Percentiles rank a stretch among this genome's conserved stretches.
Evolutionary conservation across 805 yeast genomes (phyloP).

Genomic region (Citeromyces matritensis): DNA sequence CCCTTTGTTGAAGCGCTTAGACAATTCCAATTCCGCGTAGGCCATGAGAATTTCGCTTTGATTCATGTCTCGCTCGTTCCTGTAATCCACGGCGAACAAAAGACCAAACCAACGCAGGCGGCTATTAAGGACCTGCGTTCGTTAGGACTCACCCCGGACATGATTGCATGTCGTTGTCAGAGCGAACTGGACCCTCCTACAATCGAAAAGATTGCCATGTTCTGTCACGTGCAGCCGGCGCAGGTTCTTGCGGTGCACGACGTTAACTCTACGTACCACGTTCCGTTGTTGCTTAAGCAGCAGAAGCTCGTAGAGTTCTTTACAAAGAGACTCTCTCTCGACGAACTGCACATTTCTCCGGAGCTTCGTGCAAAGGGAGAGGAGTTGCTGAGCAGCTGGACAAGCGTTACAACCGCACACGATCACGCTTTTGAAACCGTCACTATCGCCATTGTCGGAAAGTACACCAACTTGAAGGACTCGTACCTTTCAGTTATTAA

Average conservation of each 20-base stretch:
- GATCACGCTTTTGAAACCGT: constrained; percentile 80
- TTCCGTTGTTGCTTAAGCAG: constrained; percentile 79
- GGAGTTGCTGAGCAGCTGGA: constrained; percentile 64
- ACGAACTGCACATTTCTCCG: constrained; percentile 24
- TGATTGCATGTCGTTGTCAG: constrained; percentile 96
- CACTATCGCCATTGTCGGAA: constrained; percentile 93
- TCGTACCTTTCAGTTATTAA: constrained; percentile 90
- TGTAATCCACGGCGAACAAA: constrained; percentile 96
- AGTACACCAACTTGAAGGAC: constrained; percentile 91
- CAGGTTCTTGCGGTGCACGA: constrained; percentile 96
- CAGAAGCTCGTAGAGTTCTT: constrained; percentile 73
- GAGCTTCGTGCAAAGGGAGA: constrained; percentile 55
- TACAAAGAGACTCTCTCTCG: constrained; percentile 49
- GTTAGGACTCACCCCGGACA: constrained; percentile 86
- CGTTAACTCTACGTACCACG: constrained; percentile 93
- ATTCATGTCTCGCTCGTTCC: constrained; percentile 96
- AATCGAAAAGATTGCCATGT: constrained; percentile 95
- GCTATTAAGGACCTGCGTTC: constrained; percentile 95
- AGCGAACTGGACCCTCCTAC: constrained; percentile 69
- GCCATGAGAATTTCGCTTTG: constrained; percentile 83
- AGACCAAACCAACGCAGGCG: constrained; percentile 98
- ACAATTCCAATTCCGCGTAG: constrained; percentile 97
- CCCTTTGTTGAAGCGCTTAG: constrained; percentile 98
- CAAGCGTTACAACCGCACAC: constrained; percentile 56
- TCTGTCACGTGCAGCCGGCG: constrained; percentile 97